Base-by-base conservation (phyloP, 2,329 filamentous ascomycete species). In the Cladosporium sp. region DNA sequence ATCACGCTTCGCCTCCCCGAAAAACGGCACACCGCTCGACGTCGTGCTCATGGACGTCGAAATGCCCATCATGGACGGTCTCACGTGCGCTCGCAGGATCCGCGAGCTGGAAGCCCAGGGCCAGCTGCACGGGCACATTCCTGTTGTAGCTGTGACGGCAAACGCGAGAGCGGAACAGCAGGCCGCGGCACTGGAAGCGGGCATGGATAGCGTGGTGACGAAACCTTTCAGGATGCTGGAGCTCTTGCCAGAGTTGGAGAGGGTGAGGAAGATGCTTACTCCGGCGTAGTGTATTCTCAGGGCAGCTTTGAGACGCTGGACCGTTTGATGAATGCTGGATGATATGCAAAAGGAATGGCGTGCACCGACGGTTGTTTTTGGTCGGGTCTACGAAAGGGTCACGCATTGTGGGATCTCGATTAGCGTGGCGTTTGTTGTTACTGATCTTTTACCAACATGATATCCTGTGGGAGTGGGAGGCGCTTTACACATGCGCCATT, bases 1-100 rank as follows among this genome's bases (percentile, higher is more conserved):
- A n/a, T 22, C 32, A 11, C 7, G 6, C 6, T 16, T 15, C 32
- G 36, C 36, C 13, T 25, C 39, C 25, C 36, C 36, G 7, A 22
- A 2, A 6, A 16, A 22, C 3, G 45, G 45, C 7, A 56, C 54
- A 9, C 56, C 52, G 0, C 30, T 58, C 1, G 36, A 47, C 7
- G 40, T 88, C 36, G 82, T 89, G 12, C 67, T 89, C 3, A 88
- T 90, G 85, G 86, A 90, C 61, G 73, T 89, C 27, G 85, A 89
- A 61, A 89, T 90, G 86, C 86, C 86, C 0, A 76, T 88, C 38
- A 89, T 90, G 86, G 84, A 89, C 59, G 86, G 86, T 27, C 79
- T 86, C 64, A 83, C 83, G 4, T 88, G 86, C 53, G 80, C 85
- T 7, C 74, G 76, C 35, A 77, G 72, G 50, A 88, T 90, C 43